Evolutionary conservation across 73 alveolate genomes (phyloP), one percentile per base, ranked within the genome.

Genomic region (Paramecium caudatum): DNA sequence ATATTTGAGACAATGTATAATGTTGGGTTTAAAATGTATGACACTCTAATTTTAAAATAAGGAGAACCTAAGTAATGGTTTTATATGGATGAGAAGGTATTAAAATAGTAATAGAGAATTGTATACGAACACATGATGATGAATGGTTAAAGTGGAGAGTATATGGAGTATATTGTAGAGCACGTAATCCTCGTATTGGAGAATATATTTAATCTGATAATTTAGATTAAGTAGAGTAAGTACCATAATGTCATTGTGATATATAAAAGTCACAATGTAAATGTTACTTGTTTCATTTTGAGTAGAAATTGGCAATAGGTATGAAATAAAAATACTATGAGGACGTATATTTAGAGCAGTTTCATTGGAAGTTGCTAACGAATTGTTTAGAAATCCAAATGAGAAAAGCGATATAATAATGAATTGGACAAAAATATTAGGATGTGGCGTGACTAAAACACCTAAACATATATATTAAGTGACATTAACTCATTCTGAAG

Each of bases 91-190:
- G 68, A 36, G 8, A 74, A 74, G 43, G 62, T 43, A 74, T 17
- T 41, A 16, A 41, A 41, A 74, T 39, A 74, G 7, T 17, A 13
- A 6, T 5, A 15, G 21, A 74, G 62, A n/a, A 19, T 6, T 27
- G 19, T 21, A 74, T 74, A 3, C 36, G 43, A 39, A 41, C 62
- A 10, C 88, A 74, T 74, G 62, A 37, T 41, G 88, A 74, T 19
- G 88, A 74, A 23, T 74, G 88, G 88, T n/a, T 74, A 21, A 74
- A 74, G 43, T 74, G 88, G 88, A 74, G 68, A 45, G 65, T 74
- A 41, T 19, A 41, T 74, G 69, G 68, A 39, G 16, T 27, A 9
- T 74, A 74, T 43, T 74, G 39, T 16, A 74, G 65, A 19, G 39
- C 62, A 13, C 25, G 17, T 13, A 74, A 41, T 74, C 16, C 43